Evolutionary conservation across 371 early-diverging fungal genomes (phyloP), one percentile per base, ranked within the genome.

Genomic region (Mortierella sp.): DNA sequence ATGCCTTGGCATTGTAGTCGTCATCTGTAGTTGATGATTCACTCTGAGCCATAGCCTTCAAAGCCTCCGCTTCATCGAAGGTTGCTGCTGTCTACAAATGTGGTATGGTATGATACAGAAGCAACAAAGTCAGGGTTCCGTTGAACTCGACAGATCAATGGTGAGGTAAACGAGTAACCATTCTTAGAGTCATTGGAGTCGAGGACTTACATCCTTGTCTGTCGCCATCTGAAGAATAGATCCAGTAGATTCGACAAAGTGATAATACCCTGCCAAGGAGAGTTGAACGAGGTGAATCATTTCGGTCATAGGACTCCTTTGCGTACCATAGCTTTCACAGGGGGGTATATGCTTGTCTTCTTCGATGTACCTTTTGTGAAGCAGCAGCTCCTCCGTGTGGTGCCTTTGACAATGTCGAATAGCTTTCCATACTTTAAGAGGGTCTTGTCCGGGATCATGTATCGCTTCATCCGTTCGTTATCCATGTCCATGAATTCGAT

Each of bases 311-410:
- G n/a, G n/a, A n/a, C n/a, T n/a, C n/a, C 28, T 22, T 45, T 21
- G 28, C 8, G 25, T 48, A n/a, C n/a, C n/a, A n/a, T n/a, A n/a
- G n/a, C n/a, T n/a, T n/a, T n/a, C n/a, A n/a, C n/a, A n/a, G n/a
- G n/a, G n/a, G n/a, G n/a, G n/a, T n/a, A n/a, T n/a, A n/a, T n/a
- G n/a, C n/a, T n/a, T n/a, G n/a, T n/a, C n/a, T n/a, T n/a, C n/a
- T n/a, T n/a, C n/a, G n/a, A n/a, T n/a, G n/a, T n/a, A n/a, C n/a
- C 91, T 78, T 95, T 95, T 13, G 95, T 95, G 69, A 95, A 95
- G 68, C 95, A 95, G 57, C 92, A 93, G 27, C 92, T 88, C 27
- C 91, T 82, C 28, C 67, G 81, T 10, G 82, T 83, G 22, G 74
- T 67, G 5, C 86, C 85, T 43, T 89, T 90, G 9, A 93, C 91